Conservation (phyloP, 176 grass and related monocot genomes). For the Lolium perenne region DNA sequence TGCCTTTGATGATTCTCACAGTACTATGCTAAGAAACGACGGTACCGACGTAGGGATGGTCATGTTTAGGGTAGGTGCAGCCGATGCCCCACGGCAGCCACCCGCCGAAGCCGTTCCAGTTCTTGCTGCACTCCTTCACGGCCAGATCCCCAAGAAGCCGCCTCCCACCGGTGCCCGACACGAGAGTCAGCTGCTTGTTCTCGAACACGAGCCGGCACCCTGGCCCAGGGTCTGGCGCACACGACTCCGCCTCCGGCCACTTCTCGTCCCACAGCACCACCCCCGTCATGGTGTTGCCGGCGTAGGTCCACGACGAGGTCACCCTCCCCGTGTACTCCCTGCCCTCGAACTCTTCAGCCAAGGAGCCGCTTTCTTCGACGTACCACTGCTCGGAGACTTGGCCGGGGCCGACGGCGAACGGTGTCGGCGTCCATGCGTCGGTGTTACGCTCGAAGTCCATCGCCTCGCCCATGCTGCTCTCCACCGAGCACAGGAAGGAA, state of each 20-base stretch:
- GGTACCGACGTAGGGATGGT: no score
- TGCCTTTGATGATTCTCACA: background rate
- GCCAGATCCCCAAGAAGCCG: background rate
- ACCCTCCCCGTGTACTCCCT: background rate
- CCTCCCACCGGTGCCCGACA: background rate
- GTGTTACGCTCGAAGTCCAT: background rate
- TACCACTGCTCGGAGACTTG: background rate
- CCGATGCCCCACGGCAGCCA: slow-evolving; percentile 1
- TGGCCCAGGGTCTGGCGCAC: background rate
- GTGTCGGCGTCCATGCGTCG: background rate
- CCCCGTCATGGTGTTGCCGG: background rate
- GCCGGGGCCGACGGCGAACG: background rate
- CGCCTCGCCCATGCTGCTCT: background rate
- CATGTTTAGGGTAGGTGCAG: background rate
- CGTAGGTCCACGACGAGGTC: background rate
- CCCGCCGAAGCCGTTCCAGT: background rate
- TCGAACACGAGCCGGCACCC: background rate
- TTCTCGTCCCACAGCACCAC: slow-evolving; percentile 6
- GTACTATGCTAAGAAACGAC: background rate
- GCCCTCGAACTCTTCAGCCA: background rate
- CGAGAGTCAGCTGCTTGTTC: background rate
- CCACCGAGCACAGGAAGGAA: background rate
- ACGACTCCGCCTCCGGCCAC: background rate
- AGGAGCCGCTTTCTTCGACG: background rate
- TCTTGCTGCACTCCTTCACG: slow-evolving; percentile 26